Base-by-base conservation (phyloP, 192 early-diverging fungal species). In the Allomyces arbusculus region DNA sequence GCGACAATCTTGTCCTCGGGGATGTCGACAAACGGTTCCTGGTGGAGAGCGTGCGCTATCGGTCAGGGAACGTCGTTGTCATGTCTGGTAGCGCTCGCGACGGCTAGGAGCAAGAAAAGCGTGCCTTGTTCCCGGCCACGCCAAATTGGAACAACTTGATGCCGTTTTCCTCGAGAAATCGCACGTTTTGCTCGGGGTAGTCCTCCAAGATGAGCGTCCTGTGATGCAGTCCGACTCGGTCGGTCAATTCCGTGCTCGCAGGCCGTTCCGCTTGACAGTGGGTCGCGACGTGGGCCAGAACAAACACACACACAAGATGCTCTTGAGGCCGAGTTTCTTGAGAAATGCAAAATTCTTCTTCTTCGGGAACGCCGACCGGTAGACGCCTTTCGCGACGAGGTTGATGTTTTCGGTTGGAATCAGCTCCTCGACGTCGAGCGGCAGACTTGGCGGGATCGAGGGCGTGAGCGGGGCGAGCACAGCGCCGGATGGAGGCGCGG, bases 321-420 rank as follows among this genome's bases (percentile, higher is more conserved):
- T 90, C 69, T 87, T 88, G 24, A 99, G 76, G 11, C 86, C 80
- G 12, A 99, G 78, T 65, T 89, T 90, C 62, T 89, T 80, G 23
- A 99, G 74, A 69, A 97, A 99, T 24, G 85, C 78, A 79, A 87
- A 92, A 70, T 92, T 88, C 67, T 92, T 93, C 67, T 89, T 90
- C 63, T 89, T 91, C 1, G 94, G 94, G 75, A 90, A 91, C 25
- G 90, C 92, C 61, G 88, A 89, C 63, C 95, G 81, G 72, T 97
- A 99, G n/a, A 99, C 85, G 65, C 88, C 87, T 9, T 86, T 85
- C 40, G 87, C 85, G 23, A 99, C 94, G 91, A 96, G 94, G 64
- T 86, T 87, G 75, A 98, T 95, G 82, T 96, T 96, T 64, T 90
- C 84, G 0, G 92, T 91, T 11, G 94, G 94, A 62, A 91, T 85